phyloP scores from a whole-genome alignment of 2,329 filamentous ascomycete species.

The Aspergillus pseudoglaucus region DNA sequence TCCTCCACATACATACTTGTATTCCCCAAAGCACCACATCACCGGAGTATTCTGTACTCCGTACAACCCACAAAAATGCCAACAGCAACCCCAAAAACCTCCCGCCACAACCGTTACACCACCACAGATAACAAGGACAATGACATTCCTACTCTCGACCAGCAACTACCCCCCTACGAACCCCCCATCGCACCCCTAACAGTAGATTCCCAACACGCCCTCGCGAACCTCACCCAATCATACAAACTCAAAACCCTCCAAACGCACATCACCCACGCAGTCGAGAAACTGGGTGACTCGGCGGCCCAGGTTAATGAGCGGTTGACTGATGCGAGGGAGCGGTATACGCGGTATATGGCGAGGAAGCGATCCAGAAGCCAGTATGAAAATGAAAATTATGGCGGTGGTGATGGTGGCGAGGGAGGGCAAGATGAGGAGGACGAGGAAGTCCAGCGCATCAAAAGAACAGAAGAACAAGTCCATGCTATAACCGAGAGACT shows the following conservation, averaged over 20 bases:
- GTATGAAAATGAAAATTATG: constrained; percentile 7
- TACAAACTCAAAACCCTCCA: constrained; percentile 41
- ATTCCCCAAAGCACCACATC: neutral
- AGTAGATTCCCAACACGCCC: constrained; percentile 36
- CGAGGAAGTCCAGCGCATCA: constrained; percentile 35
- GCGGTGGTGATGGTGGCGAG: constrained; percentile 25
- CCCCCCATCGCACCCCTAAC: constrained; percentile 49
- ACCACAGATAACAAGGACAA: constrained; percentile 3
- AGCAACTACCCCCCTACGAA: constrained; percentile 43
- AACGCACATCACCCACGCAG: constrained; percentile 43
- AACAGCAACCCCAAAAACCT: constrained; percentile 8
- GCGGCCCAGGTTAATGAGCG: constrained; percentile 54
- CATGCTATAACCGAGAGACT: constrained; percentile 48
- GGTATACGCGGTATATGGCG: constrained; percentile 33
- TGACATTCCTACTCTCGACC: constrained; percentile 3
- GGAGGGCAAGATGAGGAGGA: constrained; percentile 30
- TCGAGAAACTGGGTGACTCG: constrained; percentile 41
- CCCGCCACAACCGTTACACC: constrained; percentile 8
- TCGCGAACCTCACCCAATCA: constrained; percentile 40
- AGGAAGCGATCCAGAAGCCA: constrained; percentile 12
- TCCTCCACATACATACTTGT: neutral
- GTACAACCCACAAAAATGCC: neutral
- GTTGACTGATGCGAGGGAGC: constrained; percentile 33
- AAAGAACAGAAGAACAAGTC: constrained; percentile 41
- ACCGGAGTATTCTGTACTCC: neutral